Evolutionary conservation across 2,329 filamentous ascomycete species (phyloP).

Genomic region (Pseudogymnoascus verrucosus): DNA sequence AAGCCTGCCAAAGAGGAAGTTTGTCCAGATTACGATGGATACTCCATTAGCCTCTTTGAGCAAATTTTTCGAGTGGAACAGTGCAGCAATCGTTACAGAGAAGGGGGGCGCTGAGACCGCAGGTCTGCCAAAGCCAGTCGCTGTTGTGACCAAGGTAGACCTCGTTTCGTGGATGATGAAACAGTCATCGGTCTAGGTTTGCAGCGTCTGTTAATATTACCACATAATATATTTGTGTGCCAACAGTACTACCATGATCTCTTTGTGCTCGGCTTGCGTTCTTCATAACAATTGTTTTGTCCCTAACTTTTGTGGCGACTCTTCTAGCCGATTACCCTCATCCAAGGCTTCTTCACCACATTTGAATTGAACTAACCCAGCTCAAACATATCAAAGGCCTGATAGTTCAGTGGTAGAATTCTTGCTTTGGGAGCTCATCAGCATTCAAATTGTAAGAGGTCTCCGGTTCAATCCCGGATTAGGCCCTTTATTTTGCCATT

Average conservation of each 20-base stretch:
- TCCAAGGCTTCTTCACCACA: no score
- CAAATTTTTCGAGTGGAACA: conserved; percentile 97
- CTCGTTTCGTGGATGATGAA: conserved; percentile 86
- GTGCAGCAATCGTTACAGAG: conserved; percentile 89
- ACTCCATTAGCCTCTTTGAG: conserved; percentile 77
- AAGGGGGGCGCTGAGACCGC: conserved; percentile 42
- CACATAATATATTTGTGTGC: not conserved
- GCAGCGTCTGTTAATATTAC: not conserved
- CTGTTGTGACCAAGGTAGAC: conserved; percentile 94
- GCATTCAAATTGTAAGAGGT: conserved; percentile 4
- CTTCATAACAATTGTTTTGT: not conserved
- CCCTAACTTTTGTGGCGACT: not conserved
- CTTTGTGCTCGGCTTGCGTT: not conserved
- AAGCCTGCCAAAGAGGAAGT: conserved; percentile 53
- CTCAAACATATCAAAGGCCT: not conserved
- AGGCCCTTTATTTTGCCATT: not conserved
- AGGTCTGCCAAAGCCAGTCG: conserved; percentile 65
- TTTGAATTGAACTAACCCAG: not conserved
- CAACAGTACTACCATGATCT: not conserved
- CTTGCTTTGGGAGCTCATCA: not conserved
- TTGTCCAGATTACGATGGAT: conserved; percentile 89
- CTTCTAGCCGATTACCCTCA: not conserved
- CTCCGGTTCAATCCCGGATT: not conserved
- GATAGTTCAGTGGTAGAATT: conserved; percentile 4
- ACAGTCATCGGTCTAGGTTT: conserved; percentile 34